These are phyloP conservation scores for Onygena corvina DNA, from an alignment of 2,329 filamentous ascomycete genomes.

Conservation along the genomic window DNA sequence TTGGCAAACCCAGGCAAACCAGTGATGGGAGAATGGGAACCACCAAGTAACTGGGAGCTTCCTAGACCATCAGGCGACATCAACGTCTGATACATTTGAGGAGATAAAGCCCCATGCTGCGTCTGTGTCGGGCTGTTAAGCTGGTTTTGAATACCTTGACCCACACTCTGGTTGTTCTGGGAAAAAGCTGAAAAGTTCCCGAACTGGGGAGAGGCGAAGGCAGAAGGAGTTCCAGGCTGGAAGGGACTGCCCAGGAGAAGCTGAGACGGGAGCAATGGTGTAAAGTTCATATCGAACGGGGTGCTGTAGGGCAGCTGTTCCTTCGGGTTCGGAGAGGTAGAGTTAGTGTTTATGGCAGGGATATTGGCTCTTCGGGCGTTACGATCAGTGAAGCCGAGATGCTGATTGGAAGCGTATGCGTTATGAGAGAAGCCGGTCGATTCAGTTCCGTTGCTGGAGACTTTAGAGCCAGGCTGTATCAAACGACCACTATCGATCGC, in stretches of 20 bases:
- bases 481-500: constrained; percentile 55
- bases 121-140: constrained; percentile 64
- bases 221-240: constrained; percentile 82
- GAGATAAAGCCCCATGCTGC: constrained; percentile 54
- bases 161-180: constrained; percentile 42
- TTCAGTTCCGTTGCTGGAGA: constrained; percentile 55
- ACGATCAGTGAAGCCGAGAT: constrained; percentile 68
- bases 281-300: constrained; percentile 96
- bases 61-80: constrained; percentile 77
- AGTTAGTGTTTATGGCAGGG: constrained; percentile 80
- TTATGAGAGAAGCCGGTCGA: constrained; percentile 88
- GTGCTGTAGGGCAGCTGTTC: constrained; percentile 76
- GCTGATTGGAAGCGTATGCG: constrained; percentile 72
- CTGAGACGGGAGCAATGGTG: constrained; percentile 85
- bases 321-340: constrained; percentile 46
- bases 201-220: constrained; percentile 85
- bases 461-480: constrained; percentile 50
- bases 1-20: constrained; percentile 56
- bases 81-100: constrained; percentile 71
- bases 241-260: constrained; percentile 91
- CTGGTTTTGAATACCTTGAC: constrained; percentile 48
- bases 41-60: constrained; percentile 59
- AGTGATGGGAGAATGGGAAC: constrained; percentile 73
- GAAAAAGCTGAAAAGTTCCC: constrained; percentile 70
- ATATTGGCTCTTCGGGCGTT: constrained; percentile 74